Conservation (phyloP, 1,139 yeast genomes). For the Kodamaea arcana region DNA sequence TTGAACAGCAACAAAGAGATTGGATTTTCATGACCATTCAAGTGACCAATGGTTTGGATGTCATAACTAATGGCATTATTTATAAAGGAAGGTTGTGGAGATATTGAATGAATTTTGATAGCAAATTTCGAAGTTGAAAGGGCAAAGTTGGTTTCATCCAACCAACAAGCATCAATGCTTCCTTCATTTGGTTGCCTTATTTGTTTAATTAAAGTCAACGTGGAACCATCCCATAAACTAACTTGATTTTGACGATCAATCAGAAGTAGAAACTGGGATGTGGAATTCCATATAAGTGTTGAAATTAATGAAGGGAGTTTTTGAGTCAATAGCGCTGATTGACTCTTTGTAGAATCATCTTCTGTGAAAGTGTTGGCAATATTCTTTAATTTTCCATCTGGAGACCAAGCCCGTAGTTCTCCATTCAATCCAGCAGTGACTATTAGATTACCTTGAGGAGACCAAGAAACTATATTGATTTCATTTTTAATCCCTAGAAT, state of each 20-base stretch:
- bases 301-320: slow-evolving; percentile 9
- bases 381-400: slow-evolving; percentile 60
- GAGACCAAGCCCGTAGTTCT: slow-evolving; percentile 66
- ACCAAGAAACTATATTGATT: slow-evolving; percentile 54
- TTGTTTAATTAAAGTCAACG: slow-evolving; percentile 29
- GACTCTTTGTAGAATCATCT: slow-evolving; percentile 4
- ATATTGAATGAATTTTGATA: slow-evolving; percentile 56
- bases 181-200: slow-evolving; percentile 14
- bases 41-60: slow-evolving; percentile 50
- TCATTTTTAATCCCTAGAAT: slow-evolving; percentile 24
- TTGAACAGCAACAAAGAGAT: slow-evolving; percentile 59
- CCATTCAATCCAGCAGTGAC: slow-evolving; percentile 61
- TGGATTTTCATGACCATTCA: slow-evolving; percentile 65
- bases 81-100: slow-evolving; percentile 7
- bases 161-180: slow-evolving; percentile 53
- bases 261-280: slow-evolving; percentile 34
- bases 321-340: not conserved
- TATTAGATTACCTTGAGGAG: slow-evolving; percentile 55
- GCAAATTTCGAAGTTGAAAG: slow-evolving; percentile 54
- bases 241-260: slow-evolving; percentile 31
- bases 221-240: slow-evolving; percentile 37
- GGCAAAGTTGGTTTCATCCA: slow-evolving; percentile 66
- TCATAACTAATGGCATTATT: slow-evolving; percentile 12
- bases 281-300: slow-evolving; percentile 32
- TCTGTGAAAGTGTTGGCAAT: slow-evolving; percentile 30